Percentiles rank a stretch among this genome's conserved stretches.
Evolutionary conservation across 23 red algal genomes (phyloP).

Genomic region (Gracilaria caudata): DNA sequence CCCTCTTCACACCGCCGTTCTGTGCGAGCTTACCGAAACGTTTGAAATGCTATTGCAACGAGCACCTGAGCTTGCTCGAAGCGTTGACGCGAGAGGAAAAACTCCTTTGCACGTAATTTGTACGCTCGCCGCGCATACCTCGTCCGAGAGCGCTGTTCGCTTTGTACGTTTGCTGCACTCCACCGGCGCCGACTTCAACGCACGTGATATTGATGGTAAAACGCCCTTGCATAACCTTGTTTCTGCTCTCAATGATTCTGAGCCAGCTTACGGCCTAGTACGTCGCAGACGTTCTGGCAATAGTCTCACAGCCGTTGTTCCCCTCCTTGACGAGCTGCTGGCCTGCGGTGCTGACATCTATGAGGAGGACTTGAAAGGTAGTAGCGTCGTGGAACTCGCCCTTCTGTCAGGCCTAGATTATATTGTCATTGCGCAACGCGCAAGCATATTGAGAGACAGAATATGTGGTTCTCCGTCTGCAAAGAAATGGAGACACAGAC

Average conservation of each 20-base stretch:
- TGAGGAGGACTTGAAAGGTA: conserved; percentile 3
- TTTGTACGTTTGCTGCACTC: conserved; percentile 21
- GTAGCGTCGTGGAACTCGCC: conserved; percentile 47
- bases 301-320: conserved; percentile 24
- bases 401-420: conserved; percentile 32
- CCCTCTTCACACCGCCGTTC: conserved; percentile 55
- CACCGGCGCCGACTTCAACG: conserved; percentile 33
- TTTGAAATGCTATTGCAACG: conserved; percentile 10
- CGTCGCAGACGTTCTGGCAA: conserved; percentile 26
- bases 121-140: conserved; percentile 18
- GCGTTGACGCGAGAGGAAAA: conserved; percentile 39
- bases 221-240: conserved; percentile 59
- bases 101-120: conserved; percentile 49
- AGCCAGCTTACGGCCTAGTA: conserved; percentile 44
- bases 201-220: conserved; percentile 43
- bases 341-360: conserved; percentile 40
- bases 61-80: conserved; percentile 8
- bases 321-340: conserved; percentile 38
- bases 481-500: background rate
- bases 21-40: conserved; percentile 37
- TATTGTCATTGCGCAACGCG: conserved; percentile 21
- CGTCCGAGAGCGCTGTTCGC: background rate
- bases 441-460: conserved; percentile 33
- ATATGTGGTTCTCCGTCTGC: conserved; percentile 15
- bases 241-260: conserved; percentile 8